Base-by-base conservation (phyloP, 805 yeast species). In the Teunomyces funiuensis region DNA sequence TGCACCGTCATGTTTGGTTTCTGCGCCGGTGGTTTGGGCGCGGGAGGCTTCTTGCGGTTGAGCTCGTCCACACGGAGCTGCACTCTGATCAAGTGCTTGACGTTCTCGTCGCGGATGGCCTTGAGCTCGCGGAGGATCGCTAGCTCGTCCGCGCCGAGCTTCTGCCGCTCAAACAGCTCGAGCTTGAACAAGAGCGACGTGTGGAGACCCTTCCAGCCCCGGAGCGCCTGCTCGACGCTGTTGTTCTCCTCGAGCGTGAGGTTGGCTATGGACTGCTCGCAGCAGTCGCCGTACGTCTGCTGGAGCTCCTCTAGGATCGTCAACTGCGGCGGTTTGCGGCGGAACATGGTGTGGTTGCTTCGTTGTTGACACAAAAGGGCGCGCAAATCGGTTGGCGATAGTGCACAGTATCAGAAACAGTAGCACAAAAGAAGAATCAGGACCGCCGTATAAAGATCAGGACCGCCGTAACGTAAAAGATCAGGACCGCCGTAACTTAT, bases 121-220 rank as follows among this genome's bases (percentile, higher is more conserved):
- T 58, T 59, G 37, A 71, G 46, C 39, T 70, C 72, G 28, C 54
- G 52, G 28, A 65, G 49, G 3, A 65, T 47, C 9, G 27, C 43
- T 19, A 43, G 30, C 41, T 64, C 69, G 23, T 65, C 66, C 33
- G 39, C 36, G 22, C 37, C 22, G 30, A 58, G 46, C 42, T 65
- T 66, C 56, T 58, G 45, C 60, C 58, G 76, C 63, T 54, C 83
- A 73, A 50, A 84, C 50, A 40, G 58, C 45, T 82, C 86, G 31
- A 83, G 61, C 50, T 78, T 78, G 54, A 68, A 77, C 36, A 79
- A 68, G 2, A 82, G 69, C 36, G 77, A 74, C 2, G 85, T 79
- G 47, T 82, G 87, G n/a, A 85, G 61, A 2, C 80, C 68, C 49
- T 80, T 83, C 90, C 91, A 84, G 2, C 90, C 90, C 44, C 75